These are phyloP conservation scores for Trichoderma reesei DNA, from an alignment of 495 filamentous ascomycete genomes.

Conservation along the genomic window DNA sequence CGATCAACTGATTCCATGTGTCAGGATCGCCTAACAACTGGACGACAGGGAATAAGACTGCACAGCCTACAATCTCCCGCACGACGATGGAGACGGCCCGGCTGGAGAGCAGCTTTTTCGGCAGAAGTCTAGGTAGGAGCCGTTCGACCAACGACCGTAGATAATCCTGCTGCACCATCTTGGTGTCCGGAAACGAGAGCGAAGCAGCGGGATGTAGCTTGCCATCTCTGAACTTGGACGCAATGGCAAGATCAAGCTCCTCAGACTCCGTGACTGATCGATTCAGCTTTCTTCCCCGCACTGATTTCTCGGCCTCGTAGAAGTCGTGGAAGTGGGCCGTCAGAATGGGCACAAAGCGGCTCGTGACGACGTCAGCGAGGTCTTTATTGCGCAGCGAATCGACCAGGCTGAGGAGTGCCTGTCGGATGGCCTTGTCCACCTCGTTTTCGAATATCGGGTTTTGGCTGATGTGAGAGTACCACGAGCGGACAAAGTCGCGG, in stretches of 20 bases:
- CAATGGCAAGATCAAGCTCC: conserved; percentile 89
- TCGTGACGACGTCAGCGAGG: conserved; percentile 68
- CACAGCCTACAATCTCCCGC: conserved; percentile 74
- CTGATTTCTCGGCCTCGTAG: conserved; percentile 76
- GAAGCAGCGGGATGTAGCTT: conserved; percentile 85
- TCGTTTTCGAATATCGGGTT: conserved; percentile 73
- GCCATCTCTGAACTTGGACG: conserved; percentile 81
- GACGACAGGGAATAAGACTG: conserved; percentile 61
- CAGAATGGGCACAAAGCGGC: conserved; percentile 74
- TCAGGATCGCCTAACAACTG: conserved; percentile 77
- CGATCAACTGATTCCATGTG: conserved; percentile 93
- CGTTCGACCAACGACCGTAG: conserved; percentile 58
- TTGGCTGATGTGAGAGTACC: conserved; percentile 80
- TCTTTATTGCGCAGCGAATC: conserved; percentile 64
- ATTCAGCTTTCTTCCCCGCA: conserved; percentile 78
- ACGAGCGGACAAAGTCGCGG: conserved; percentile 77
- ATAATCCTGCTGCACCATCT: conserved; percentile 76
- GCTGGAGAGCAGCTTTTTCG: conserved; percentile 62
- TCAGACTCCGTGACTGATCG: conserved; percentile 91
- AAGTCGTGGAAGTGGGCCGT: conserved; percentile 89
- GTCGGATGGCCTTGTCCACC: conserved; percentile 68
- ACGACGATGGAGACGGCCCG: conserved; percentile 69
- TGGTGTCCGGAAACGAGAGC: conserved; percentile 70
- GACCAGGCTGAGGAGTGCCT: conserved; percentile 59
- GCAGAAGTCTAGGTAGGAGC: conserved; percentile 68